Evolutionary conservation across 345 rosid species (phyloP).

Genomic region (Acer saccharum): DNA sequence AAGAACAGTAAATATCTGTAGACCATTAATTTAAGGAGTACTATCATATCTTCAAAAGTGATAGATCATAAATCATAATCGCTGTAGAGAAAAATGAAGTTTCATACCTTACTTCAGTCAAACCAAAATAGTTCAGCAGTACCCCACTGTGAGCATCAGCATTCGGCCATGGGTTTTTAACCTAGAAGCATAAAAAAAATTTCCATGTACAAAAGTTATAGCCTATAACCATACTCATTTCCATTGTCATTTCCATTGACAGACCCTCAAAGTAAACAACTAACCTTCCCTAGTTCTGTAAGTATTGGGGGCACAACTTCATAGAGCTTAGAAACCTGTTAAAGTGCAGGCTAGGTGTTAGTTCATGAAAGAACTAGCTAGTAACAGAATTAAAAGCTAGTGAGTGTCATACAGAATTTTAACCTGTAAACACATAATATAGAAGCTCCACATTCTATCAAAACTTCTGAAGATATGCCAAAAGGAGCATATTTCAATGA

Average conservation of each 20-base stretch:
- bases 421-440: constrained; percentile 59
- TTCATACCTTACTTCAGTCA: constrained; percentile 90
- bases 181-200: constrained; percentile 47
- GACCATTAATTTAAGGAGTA: background rate
- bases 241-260: background rate
- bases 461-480: constrained; percentile 72
- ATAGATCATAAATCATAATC: background rate
- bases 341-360: constrained; percentile 27
- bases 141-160: constrained; percentile 99
- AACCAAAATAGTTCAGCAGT: constrained; percentile 83
- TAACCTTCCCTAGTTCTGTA: constrained; percentile 85
- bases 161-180: constrained; percentile 99
- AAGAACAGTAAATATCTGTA: constrained; percentile 86
- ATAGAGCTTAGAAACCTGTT: constrained; percentile 93
- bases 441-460: constrained; percentile 73
- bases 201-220: constrained; percentile 22
- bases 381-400: background rate
- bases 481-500: constrained; percentile 63
- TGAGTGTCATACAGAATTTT: background rate
- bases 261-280: background rate
- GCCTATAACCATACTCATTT: constrained; percentile 50
- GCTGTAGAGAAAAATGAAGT: background rate
- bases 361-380: constrained; percentile 17
- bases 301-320: constrained; percentile 98
- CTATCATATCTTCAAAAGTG: constrained; percentile 3